Base-by-base conservation (phyloP, 495 filamentous ascomycete species). In the Friedmanniomyces simplex region DNA sequence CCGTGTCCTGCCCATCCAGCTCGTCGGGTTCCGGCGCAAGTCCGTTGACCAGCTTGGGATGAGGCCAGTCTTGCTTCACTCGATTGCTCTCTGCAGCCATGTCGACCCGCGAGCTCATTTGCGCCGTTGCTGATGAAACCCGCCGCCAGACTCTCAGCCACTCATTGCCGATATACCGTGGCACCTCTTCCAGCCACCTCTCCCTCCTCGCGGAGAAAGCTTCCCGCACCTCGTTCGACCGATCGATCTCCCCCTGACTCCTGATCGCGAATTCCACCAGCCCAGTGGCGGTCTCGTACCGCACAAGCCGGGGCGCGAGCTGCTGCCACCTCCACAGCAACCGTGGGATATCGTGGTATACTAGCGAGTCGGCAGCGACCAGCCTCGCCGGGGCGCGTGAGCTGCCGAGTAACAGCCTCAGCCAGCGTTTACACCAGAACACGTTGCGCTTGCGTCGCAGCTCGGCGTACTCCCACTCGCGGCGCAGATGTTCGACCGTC, bases 361-460 rank as follows among this genome's bases (percentile, higher is more conserved):
- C 5, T 34, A 37, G 51, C 46, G 56, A 45, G 1, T 18, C 26
- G 16, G 13, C 18, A 21, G 16, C 14, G 25, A 48, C 46, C 34
- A 26, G 16, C 14, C 20, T 47, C 6, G 46, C 10, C 3, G 16
- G n/a, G 1, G 11, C 8, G 4, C 16, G 32, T 21, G 37, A 18
- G 34, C 39, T 60, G 36, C 45, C 57, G 46, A 66, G 60, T 11
- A 63, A 41, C 7, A 60, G 46, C 21, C 58, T 61, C 25, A 63
- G 41, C 61, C 61, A 66, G 50, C 57, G 53, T 18, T 55, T 50
- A 24, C 51, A 21, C 43, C 42, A 61, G 22, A 57, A 50, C 37
- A 8, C 4, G 53, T 63, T 46, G 34, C 61, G 60, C 14, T 24
- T 50, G 41, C 45, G 48, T 12, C 37, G 18, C 36, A 62, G 20